Evolutionary conservation across 2,329 filamentous ascomycete species (phyloP).

Genomic region (Calonectria pseudoreteaudii): DNA sequence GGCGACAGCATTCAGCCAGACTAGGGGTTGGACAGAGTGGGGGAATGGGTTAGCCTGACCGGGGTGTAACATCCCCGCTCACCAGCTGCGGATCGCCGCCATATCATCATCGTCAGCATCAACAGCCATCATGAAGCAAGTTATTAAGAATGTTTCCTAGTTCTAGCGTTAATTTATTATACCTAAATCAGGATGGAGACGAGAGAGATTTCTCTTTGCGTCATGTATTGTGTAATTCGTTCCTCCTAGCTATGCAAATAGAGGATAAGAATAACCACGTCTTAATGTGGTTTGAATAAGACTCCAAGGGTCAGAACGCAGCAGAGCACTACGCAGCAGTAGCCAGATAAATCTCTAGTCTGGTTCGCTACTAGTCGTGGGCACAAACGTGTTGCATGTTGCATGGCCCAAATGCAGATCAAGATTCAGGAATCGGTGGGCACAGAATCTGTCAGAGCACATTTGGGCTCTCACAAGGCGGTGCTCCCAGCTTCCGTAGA

Average conservation of each 20-base stretch:
- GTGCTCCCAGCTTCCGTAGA: neutral
- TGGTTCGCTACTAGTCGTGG: neutral
- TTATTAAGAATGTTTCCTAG: neutral
- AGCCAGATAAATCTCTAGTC: neutral
- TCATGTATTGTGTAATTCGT: neutral
- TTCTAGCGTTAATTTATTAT: neutral
- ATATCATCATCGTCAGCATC: neutral
- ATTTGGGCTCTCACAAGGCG: neutral
- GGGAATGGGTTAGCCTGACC: neutral
- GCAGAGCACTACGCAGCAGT: neutral
- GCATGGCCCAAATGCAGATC: neutral
- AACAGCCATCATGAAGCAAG: neutral
- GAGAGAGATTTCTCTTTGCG: neutral
- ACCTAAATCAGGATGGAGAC: neutral
- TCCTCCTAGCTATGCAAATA: too few species aligned
- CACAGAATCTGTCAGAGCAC: neutral
- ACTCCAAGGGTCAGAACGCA: neutral
- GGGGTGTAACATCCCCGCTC: neutral
- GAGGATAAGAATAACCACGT: too few species aligned
- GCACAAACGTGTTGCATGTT: neutral
- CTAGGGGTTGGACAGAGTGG: neutral
- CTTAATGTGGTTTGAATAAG: too few species aligned
- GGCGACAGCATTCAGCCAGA: neutral
- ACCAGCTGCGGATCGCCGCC: neutral
- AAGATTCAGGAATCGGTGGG: neutral